Conservation (phyloP, 371 early-diverging fungal genomes). For the Mucor velutinosus region DNA sequence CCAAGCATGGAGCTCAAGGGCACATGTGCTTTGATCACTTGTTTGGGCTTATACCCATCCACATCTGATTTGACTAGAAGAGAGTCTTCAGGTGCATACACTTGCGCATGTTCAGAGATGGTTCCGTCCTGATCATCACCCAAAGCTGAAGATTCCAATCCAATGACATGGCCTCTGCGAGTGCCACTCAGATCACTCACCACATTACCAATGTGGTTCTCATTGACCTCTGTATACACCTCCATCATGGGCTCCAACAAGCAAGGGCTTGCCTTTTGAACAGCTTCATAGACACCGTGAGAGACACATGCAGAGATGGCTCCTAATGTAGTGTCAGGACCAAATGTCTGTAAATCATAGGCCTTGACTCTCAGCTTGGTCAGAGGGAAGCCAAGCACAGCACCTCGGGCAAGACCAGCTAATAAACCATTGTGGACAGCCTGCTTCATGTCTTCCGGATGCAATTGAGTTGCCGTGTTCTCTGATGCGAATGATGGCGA, state of each 20-base stretch:
- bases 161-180: conserved; percentile 75
- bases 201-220: conserved; percentile 77
- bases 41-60: conserved; percentile 47
- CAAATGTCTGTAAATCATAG: conserved; percentile 57
- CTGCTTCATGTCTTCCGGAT: conserved; percentile 46
- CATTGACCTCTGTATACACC: conserved; percentile 72
- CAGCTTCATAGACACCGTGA: conserved; percentile 62
- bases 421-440: conserved; percentile 73
- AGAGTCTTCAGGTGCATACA: conserved; percentile 60
- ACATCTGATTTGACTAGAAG: conserved; percentile 34
- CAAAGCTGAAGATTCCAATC: conserved; percentile 45
- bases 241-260: conserved; percentile 92
- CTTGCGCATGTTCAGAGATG: conserved; percentile 27
- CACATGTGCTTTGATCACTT: conserved; percentile 67
- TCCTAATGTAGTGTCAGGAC: conserved; percentile 66
- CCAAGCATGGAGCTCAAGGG: conserved; percentile 88
- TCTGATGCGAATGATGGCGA: not conserved
- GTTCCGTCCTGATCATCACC: conserved; percentile 35
- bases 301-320: conserved; percentile 71
- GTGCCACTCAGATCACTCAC: conserved; percentile 81
- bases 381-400: conserved; percentile 81
- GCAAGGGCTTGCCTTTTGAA: conserved; percentile 56
- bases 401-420: conserved; percentile 79
- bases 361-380: conserved; percentile 65
- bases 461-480: conserved; percentile 2